These are phyloP conservation scores for Yamadazyma nakazawae DNA, from an alignment of 805 yeast genomes.

Conservation along the genomic window DNA sequence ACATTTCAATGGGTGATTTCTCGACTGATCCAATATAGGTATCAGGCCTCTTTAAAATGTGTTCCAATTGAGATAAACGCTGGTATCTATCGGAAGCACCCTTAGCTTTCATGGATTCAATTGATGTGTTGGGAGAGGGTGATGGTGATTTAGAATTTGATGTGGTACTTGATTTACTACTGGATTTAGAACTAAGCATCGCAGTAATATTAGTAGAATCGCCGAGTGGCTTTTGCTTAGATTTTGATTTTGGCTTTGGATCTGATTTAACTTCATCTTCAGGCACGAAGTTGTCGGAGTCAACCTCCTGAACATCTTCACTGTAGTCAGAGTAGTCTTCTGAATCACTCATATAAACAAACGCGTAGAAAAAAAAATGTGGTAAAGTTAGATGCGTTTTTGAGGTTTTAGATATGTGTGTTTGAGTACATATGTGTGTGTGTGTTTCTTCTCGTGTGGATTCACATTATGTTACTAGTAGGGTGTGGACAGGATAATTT, in stretches of 20 bases:
- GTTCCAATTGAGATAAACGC: slow-evolving; percentile 91
- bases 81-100: slow-evolving; percentile 76
- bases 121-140: slow-evolving; percentile 9
- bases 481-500: no score
- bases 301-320: slow-evolving; percentile 1
- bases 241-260: neutral
- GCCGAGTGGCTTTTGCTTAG: slow-evolving; percentile 18
- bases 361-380: slow-evolving; percentile 1
- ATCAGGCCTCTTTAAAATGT: slow-evolving; percentile 94
- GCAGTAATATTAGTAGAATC: slow-evolving; percentile 22
- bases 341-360: slow-evolving; percentile 10
- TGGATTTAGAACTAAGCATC: slow-evolving; percentile 2
- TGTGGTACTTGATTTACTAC: slow-evolving; percentile 1
- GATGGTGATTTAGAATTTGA: slow-evolving; percentile 3
- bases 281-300: slow-evolving; percentile 19
- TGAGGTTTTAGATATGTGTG: no score
- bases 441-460: no score
- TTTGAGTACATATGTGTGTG: no score
- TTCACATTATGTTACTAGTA: no score
- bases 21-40: slow-evolving; percentile 97
- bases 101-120: neutral
- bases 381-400: neutral
- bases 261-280: slow-evolving; percentile 5
- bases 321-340: slow-evolving; percentile 10
- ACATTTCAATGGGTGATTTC: slow-evolving; percentile 70